Percentiles rank a stretch among this genome's conserved stretches.
phyloP scores from a whole-genome alignment of 2,329 filamentous ascomycete species.

The Grosmannia huntii region DNA sequence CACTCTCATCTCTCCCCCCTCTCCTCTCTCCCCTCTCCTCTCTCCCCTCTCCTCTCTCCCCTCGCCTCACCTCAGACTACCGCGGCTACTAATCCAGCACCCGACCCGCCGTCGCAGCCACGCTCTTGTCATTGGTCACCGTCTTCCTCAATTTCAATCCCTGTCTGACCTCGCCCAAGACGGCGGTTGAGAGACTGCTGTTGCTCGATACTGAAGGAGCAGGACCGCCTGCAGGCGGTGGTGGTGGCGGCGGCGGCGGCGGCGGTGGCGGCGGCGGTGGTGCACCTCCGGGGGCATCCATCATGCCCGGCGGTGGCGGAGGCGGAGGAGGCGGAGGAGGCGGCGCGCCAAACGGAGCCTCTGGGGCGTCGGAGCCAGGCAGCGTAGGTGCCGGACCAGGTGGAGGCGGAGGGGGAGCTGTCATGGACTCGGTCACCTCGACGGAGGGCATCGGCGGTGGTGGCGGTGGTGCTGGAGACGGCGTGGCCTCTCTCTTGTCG shows the following conservation, averaged over 20 bases:
- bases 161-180: conserved; percentile 73
- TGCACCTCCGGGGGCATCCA: conserved; percentile 10
- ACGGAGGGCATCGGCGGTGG: no score
- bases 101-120: conserved; percentile 57
- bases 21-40: no score
- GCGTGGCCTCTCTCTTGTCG: conserved; percentile 41
- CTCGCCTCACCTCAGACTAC: no score
- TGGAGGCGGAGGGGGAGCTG: conserved; percentile 22
- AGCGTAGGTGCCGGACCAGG: conserved; percentile 15
- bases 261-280: conserved; percentile 24
- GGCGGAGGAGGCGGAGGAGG: conserved; percentile 14
- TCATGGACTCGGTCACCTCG: no score
- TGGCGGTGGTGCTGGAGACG: conserved; percentile 14
- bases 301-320: conserved; percentile 13
- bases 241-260: conserved; percentile 29
- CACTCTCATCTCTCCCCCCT: no score
- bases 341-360: conserved; percentile 14
- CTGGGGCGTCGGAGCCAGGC: background rate
- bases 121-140: conserved; percentile 76
- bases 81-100: conserved; percentile 39
- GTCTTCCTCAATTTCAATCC: conserved; percentile 77
- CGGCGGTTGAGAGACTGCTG: conserved; percentile 37
- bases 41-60: no score
- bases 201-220: conserved; percentile 27
- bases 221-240: conserved; percentile 21